Evolutionary conservation across 169 alveolate genomes (phyloP).

Genomic region (Plasmodium relictum): DNA sequence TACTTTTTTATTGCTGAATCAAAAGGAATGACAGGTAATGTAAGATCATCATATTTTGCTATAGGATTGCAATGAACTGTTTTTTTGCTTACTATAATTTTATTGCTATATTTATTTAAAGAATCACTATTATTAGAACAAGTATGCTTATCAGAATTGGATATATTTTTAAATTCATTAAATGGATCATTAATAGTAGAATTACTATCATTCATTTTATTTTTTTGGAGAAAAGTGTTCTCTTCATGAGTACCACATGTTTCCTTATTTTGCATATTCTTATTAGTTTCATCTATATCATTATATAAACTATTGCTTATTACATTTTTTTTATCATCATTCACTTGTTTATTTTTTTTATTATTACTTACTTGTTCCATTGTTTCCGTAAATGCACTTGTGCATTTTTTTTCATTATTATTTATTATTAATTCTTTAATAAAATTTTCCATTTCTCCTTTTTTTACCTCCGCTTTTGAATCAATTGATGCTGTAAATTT

Average conservation of each 20-base stretch:
- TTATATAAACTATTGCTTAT: neutral
- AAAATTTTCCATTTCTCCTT: conserved; percentile 47
- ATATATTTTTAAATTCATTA: neutral
- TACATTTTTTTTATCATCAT: neutral
- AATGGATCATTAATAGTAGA: neutral
- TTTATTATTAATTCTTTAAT: conserved; percentile 34
- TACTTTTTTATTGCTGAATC: conserved; percentile 68
- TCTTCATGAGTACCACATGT: neutral
- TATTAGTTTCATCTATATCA: conserved; percentile 1
- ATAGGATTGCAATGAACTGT: conserved; percentile 72
- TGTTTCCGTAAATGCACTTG: neutral
- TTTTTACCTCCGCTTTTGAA: conserved; percentile 39
- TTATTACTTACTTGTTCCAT: neutral
- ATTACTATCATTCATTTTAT: neutral
- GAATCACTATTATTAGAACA: neutral
- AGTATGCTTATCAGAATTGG: neutral
- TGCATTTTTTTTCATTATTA: conserved; percentile 15
- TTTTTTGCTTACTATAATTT: conserved; percentile 69
- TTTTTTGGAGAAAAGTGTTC: neutral
- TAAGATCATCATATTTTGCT: conserved; percentile 58
- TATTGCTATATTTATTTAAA: conserved; percentile 13
- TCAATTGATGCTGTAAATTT: conserved; percentile 53
- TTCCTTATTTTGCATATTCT: neutral
- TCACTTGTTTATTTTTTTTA: neutral
- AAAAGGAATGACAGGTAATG: conserved; percentile 28